Evolutionary conservation across 129 eudicot species (phyloP), one percentile per base, ranked within the genome.

Genomic region (Pulicaria dysenterica): DNA sequence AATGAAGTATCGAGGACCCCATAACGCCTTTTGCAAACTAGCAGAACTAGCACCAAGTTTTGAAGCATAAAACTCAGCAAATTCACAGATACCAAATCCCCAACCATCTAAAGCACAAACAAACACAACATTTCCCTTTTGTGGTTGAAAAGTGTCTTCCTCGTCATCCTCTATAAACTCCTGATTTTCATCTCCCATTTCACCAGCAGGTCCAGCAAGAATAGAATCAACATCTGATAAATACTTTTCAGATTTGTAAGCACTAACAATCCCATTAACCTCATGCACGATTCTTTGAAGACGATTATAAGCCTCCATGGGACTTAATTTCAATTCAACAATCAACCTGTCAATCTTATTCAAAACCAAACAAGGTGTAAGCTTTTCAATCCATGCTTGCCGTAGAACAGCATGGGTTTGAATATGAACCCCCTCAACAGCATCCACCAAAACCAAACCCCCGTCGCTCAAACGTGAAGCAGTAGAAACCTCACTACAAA

Each of bases 381-480:
- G 65, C 72, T 95, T 95, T 76, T 95, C 99, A 65, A 94, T 87
- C 99, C 99, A 94, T 3, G 97, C 99, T 53, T 94, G 99, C 0
- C 99, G 84, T 75, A 94, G 68, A 31, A 94, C 99, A 6, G 97
- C 99, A 60, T 94, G 99, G 0, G 99, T 94, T 81, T 94, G 99
- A 79, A 94, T 94, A 69, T 94, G 99, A 53, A 90, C 94, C 5
- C 99, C 99, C 77, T 94, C 99, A 61, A 90, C 99, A 1, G 94
- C 97, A 80, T 94, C 99, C n/a, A 94, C 99, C 31, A 94, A 84
- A 16, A 94, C 93, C 72, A 94, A 61, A 31, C 89, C 99, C 46
- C 99, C 99, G 67, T 94, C 99, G 57, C 99, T 94, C 67, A 94
- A 84, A 13, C 99, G 77, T 0, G 97, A 93, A 46, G 99, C 99